These are phyloP conservation scores for Pleurotus giganteus DNA, from an alignment of 768 basidiomycete species.

Conservation along the genomic window DNA sequence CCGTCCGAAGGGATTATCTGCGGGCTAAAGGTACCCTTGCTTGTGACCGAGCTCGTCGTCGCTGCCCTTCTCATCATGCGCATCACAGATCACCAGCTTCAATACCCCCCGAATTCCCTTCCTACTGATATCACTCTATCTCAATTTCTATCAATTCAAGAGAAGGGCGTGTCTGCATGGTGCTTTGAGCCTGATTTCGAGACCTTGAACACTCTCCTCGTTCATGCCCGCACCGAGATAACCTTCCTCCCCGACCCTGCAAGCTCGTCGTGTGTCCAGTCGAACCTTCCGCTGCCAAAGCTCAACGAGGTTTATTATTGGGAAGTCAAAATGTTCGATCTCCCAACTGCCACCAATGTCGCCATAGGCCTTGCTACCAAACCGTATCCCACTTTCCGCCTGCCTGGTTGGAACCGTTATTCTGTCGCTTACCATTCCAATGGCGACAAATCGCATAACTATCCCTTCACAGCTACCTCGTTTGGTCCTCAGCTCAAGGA, in stretches of 20 bases:
- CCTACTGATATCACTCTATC: conserved; percentile 98
- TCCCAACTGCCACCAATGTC: conserved; percentile 83
- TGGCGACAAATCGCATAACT: conserved; percentile 97
- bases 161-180: conserved; percentile 99
- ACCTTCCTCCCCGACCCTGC: conserved; percentile 97
- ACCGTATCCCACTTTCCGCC: conserved; percentile 92
- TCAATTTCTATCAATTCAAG: conserved; percentile 98
- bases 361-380: conserved; percentile 95
- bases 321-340: conserved; percentile 99
- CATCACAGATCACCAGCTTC: conserved; percentile 68
- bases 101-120: conserved; percentile 94
- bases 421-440: conserved; percentile 95
- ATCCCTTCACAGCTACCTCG: conserved; percentile 83
- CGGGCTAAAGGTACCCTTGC: conserved; percentile 77
- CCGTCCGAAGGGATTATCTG: conserved; percentile 65
- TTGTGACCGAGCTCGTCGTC: not conserved
- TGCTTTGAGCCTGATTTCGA: conserved; percentile 99
- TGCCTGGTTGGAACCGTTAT: conserved; percentile 82
- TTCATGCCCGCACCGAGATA: conserved; percentile 95
- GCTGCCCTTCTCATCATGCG: conserved; percentile 1
- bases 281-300: conserved; percentile 94
- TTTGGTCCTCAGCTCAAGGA: conserved; percentile 87
- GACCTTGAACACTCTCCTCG: conserved; percentile 86
- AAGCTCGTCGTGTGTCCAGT: conserved; percentile 92
- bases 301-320: conserved; percentile 99